Conservation (phyloP, 2,329 filamentous ascomycete genomes). For the Pseudogymnoascus sp. region DNA sequence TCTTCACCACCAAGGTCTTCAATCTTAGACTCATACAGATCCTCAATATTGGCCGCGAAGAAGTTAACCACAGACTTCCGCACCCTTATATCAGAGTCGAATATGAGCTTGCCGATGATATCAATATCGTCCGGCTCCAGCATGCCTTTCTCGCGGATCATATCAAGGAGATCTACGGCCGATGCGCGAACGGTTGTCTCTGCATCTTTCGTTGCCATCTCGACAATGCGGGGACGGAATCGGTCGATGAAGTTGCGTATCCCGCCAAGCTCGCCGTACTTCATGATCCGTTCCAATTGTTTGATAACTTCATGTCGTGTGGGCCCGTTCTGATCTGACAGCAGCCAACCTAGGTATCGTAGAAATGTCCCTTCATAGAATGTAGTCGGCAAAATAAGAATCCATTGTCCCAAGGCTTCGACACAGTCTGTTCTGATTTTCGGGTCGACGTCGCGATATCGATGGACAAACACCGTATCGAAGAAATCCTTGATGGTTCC, state of each 20-base stretch:
- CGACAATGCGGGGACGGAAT: conserved; percentile 77
- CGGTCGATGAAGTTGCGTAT: conserved; percentile 89
- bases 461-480: conserved; percentile 86
- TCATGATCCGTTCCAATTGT: conserved; percentile 73
- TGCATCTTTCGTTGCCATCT: conserved; percentile 82
- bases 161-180: conserved; percentile 73
- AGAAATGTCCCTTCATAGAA: conserved; percentile 90
- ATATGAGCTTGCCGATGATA: conserved; percentile 75
- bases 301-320: conserved; percentile 81
- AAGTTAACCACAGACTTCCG: conserved; percentile 85
- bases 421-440: conserved; percentile 85
- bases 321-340: conserved; percentile 69
- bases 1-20: conserved; percentile 81
- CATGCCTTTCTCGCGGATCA: conserved; percentile 73
- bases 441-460: conserved; percentile 88
- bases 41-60: conserved; percentile 80
- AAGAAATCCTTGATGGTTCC: conserved; percentile 76
- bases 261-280: conserved; percentile 63
- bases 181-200: conserved; percentile 73
- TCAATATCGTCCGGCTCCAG: conserved; percentile 90
- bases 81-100: conserved; percentile 76
- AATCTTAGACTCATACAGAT: conserved; percentile 68
- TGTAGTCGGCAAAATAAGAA: conserved; percentile 70
- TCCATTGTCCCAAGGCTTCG: conserved; percentile 81
- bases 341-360: conserved; percentile 89